These are phyloP conservation scores for Pyricularia pennisetigena DNA, from an alignment of 2,329 filamentous ascomycete species.

Conservation along the genomic window DNA sequence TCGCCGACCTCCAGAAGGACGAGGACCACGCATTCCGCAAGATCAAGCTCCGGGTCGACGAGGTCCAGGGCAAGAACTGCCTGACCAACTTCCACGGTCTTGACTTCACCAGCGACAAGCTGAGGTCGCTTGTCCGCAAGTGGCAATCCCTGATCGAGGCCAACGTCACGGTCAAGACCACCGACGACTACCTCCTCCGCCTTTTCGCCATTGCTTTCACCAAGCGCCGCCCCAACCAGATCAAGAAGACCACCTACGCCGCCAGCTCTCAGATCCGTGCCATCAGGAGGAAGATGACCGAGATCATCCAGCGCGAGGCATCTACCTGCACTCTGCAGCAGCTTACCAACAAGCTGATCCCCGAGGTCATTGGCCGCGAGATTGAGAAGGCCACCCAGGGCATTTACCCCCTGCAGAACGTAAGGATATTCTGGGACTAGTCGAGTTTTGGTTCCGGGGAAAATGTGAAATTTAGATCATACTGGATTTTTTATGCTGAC, in stretches of 20 bases:
- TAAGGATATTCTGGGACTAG: conserved; percentile 31
- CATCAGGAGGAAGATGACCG: conserved; percentile 99
- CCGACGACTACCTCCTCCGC: conserved; percentile 98
- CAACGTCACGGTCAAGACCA: conserved; percentile 99
- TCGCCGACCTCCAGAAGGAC: conserved; percentile 98
- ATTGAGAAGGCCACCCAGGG: conserved; percentile 99
- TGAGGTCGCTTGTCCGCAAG: conserved; percentile 97
- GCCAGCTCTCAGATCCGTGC: conserved; percentile 92
- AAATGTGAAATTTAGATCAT: too few relatives aligned
- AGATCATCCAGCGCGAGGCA: conserved; percentile 97
- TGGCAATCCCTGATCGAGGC: conserved; percentile 99
- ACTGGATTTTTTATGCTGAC: background rate
- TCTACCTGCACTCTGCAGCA: conserved; percentile 89
- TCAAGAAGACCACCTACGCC: conserved; percentile 99
- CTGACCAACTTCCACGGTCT: conserved; percentile 99
- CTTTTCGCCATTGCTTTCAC: conserved; percentile 99
- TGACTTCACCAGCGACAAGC: conserved; percentile 99
- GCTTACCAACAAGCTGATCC: conserved; percentile 97
- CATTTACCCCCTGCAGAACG: conserved; percentile 99
- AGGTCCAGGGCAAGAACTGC: conserved; percentile 99
- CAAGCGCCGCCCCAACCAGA: conserved; percentile 98
- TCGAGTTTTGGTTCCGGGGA: background rate
- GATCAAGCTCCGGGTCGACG: conserved; percentile 96
- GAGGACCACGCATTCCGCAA: conserved; percentile 99
- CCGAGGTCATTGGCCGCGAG: conserved; percentile 98